Percentiles rank a stretch among this genome's conserved stretches.
These are phyloP conservation scores for Emydomyces testavorans DNA, from an alignment of 2,329 filamentous ascomycete genomes.

Conservation along the genomic window DNA sequence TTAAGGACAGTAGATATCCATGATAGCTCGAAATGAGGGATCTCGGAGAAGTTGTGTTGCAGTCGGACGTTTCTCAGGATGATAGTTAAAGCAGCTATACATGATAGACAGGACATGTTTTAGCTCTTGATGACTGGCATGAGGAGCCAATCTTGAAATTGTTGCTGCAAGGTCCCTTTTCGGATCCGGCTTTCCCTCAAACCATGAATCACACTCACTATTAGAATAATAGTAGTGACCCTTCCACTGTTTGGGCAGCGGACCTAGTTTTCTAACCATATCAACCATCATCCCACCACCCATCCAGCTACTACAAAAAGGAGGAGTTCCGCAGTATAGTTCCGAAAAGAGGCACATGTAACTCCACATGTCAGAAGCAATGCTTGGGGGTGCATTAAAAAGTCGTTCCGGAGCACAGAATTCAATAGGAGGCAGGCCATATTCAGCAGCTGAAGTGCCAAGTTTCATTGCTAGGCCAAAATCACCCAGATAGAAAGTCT, in stretches of 20 bases:
- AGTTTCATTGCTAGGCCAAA: conserved; percentile 23
- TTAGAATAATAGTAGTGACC: conserved; percentile 15
- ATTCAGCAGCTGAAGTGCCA: conserved; percentile 12
- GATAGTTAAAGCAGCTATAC: conserved; percentile 20
- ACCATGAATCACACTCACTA: conserved; percentile 20
- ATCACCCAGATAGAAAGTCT: too few relatives aligned
- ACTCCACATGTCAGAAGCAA: conserved; percentile 26
- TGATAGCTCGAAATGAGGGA: conserved; percentile 22
- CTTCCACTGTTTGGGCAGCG: conserved; percentile 22
- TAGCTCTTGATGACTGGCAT: conserved; percentile 7
- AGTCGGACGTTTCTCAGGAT: conserved; percentile 20
- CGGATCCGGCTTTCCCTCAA: conserved; percentile 17
- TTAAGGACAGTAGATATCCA: conserved; percentile 22
- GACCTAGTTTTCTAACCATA: conserved; percentile 20
- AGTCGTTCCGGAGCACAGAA: conserved; percentile 23
- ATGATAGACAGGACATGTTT: conserved; percentile 18
- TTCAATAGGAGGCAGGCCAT: conserved; percentile 15
- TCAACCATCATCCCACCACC: too few relatives aligned
- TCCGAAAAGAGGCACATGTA: conserved; percentile 23
- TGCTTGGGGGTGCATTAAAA: conserved; percentile 19
- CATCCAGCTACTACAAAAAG: too few relatives aligned
- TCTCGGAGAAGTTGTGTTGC: conserved; percentile 23
- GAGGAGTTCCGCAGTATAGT: conserved; percentile 18
- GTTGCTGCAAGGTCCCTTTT: neutral
- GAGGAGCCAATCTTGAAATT: neutral